These are phyloP conservation scores for Furcasterigmium furcatum DNA, from an alignment of 2,329 filamentous ascomycete species.

Conservation along the genomic window DNA sequence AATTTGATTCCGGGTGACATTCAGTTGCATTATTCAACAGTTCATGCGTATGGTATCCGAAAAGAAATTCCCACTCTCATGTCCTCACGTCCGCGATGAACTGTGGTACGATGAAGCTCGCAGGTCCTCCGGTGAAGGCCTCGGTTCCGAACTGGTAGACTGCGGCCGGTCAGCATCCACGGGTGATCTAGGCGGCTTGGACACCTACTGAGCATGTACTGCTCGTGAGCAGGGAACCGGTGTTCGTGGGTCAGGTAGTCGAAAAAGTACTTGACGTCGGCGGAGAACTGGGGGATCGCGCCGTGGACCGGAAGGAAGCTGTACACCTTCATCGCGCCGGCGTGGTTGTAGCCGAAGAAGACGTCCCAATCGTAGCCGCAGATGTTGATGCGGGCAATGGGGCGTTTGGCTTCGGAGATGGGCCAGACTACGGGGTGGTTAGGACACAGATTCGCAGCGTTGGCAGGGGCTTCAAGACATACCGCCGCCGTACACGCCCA, in stretches of 20 bases:
- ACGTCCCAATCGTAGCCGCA: slow-evolving; percentile 43
- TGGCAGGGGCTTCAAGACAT: slow-evolving; percentile 17
- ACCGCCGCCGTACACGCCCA: not conserved
- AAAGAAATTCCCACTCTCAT: too few relatives aligned
- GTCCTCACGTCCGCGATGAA: slow-evolving; percentile 14
- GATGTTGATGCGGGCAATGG: slow-evolving; percentile 11
- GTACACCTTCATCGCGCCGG: slow-evolving; percentile 50
- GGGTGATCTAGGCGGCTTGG: too few relatives aligned
- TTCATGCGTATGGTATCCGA: too few relatives aligned
- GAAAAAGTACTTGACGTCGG: slow-evolving; percentile 51
- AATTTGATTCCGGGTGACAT: too few relatives aligned
- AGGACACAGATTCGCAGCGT: not conserved
- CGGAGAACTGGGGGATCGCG: slow-evolving; percentile 44
- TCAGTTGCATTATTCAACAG: too few relatives aligned
- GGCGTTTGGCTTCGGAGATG: slow-evolving; percentile 21
- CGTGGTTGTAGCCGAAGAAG: slow-evolving; percentile 47
- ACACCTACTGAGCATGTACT: slow-evolving; percentile 19
- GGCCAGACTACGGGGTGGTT: slow-evolving; percentile 34
- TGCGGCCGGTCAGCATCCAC: slow-evolving; percentile 2
- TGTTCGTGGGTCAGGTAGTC: slow-evolving; percentile 43
- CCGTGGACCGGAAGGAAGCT: slow-evolving; percentile 34
- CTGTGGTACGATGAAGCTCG: slow-evolving; percentile 13
- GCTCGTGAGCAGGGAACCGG: slow-evolving; percentile 27
- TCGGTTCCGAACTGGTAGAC: slow-evolving; percentile 20
- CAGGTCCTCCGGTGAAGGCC: slow-evolving; percentile 19